Evolutionary conservation across 306 rosid species (phyloP).

Genomic region (Senna siamea): DNA sequence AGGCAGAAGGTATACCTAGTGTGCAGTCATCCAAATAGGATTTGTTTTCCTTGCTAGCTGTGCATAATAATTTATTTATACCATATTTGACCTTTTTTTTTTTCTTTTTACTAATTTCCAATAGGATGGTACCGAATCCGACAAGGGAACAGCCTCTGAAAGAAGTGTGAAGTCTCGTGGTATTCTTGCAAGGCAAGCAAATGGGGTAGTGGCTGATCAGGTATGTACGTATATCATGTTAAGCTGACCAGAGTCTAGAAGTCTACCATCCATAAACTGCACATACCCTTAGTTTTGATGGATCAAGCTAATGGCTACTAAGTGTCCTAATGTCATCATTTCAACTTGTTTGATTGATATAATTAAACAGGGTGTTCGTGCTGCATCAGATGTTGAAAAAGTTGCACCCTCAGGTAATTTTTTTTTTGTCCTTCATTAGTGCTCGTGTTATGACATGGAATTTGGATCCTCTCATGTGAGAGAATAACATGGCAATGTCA

Average conservation of each 20-base stretch:
- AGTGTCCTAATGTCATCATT: slow-evolving; percentile 20
- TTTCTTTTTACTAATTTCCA: slow-evolving; percentile 22
- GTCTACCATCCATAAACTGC: slow-evolving; percentile 1
- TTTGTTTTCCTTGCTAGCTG: slow-evolving; percentile 25
- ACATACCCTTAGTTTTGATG: neutral
- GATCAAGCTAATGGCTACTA: slow-evolving; percentile 15
- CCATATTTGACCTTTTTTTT: neutral
- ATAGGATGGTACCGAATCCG: slow-evolving; percentile 84
- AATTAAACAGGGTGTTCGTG: slow-evolving; percentile 67
- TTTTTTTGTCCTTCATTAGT: slow-evolving; percentile 14
- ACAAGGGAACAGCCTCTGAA: slow-evolving; percentile 80
- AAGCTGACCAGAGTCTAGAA: neutral
- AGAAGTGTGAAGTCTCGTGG: slow-evolving; percentile 74
- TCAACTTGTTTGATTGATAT: slow-evolving; percentile 24
- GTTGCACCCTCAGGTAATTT: slow-evolving; percentile 68
- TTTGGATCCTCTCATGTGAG: no score
- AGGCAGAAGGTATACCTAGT: slow-evolving; percentile 67
- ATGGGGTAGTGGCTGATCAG: slow-evolving; percentile 84
- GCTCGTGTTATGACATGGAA: slow-evolving; percentile 10
- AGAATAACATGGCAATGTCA: no score
- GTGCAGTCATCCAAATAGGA: slow-evolving; percentile 17
- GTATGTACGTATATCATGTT: slow-evolving; percentile 48
- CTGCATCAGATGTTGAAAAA: slow-evolving; percentile 71
- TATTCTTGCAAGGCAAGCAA: slow-evolving; percentile 82
- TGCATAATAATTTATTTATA: slow-evolving; percentile 5